phyloP scores from a whole-genome alignment of 768 basidiomycete species.

The Leucocoprinus leucothites region DNA sequence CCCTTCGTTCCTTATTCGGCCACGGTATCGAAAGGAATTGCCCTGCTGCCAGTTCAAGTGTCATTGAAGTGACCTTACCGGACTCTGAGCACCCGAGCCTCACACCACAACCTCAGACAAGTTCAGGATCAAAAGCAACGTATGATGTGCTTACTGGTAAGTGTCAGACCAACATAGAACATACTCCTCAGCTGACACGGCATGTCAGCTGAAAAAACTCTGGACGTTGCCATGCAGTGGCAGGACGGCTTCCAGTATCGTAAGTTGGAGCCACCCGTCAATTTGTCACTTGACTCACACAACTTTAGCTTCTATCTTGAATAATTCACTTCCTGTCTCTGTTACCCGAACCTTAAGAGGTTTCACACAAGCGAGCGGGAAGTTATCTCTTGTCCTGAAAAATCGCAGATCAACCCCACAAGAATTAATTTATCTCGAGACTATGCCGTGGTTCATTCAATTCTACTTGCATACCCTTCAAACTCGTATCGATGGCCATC shows the following conservation, averaged over 20 bases:
- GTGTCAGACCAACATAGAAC: conserved; percentile 5
- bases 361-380: conserved; percentile 71
- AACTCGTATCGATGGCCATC: conserved; percentile 42
- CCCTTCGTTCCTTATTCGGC: conserved; percentile 64
- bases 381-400: conserved; percentile 60
- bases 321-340: conserved; percentile 48
- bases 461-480: conserved; percentile 81
- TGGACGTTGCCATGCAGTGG: conserved; percentile 60
- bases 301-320: neutral
- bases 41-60: conserved; percentile 65
- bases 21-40: conserved; percentile 61
- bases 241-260: conserved; percentile 60
- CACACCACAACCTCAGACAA: conserved; percentile 45
- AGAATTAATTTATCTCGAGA: conserved; percentile 75
- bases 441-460: conserved; percentile 90
- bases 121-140: conserved; percentile 32
- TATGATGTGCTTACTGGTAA: conserved; percentile 51
- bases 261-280: conserved; percentile 27
- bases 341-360: conserved; percentile 72
- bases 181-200: neutral
- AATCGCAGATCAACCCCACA: conserved; percentile 51
- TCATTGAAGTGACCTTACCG: conserved; percentile 48
- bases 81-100: conserved; percentile 39
- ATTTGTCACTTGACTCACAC: neutral
- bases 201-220: conserved; percentile 36